These are phyloP conservation scores for Aspergillus brasiliensis DNA, from an alignment of 2,329 filamentous ascomycete genomes.

Conservation along the genomic window DNA sequence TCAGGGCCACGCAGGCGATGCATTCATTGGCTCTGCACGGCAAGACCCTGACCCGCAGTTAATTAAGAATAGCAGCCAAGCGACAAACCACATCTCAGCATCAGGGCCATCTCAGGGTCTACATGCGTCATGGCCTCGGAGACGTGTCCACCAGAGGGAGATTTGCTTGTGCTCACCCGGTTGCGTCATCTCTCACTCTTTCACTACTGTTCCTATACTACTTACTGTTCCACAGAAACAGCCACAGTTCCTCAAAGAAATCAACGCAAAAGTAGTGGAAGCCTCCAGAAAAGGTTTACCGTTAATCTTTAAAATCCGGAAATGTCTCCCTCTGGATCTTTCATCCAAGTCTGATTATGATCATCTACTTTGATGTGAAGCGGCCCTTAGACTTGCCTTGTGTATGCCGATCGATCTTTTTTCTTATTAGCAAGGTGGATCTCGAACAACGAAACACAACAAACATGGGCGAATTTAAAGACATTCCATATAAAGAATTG, in stretches of 20 bases:
- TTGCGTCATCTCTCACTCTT: not conserved
- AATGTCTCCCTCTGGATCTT: not conserved
- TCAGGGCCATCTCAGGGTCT: not conserved
- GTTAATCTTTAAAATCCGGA: too few relatives aligned
- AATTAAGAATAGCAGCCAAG: not conserved
- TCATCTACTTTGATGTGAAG: not conserved
- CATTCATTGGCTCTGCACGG: not conserved
- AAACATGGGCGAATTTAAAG: not conserved
- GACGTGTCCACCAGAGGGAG: not conserved
- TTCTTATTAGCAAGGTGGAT: not conserved
- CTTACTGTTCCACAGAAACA: too few relatives aligned
- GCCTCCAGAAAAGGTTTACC: too few relatives aligned
- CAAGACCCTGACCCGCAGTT: not conserved
- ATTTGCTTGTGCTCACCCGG: not conserved
- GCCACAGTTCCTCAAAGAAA: too few relatives aligned
- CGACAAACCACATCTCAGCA: not conserved
- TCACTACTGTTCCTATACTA: too few relatives aligned
- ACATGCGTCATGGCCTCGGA: not conserved
- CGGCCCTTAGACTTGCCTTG: not conserved
- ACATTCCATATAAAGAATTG: not conserved
- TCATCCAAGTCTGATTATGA: not conserved
- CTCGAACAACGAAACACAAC: not conserved
- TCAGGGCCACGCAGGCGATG: not conserved
- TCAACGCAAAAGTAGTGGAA: not conserved
- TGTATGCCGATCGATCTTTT: not conserved